Conservation (phyloP, 75 land plant genomes). For the Ceratopteris richardii region DNA sequence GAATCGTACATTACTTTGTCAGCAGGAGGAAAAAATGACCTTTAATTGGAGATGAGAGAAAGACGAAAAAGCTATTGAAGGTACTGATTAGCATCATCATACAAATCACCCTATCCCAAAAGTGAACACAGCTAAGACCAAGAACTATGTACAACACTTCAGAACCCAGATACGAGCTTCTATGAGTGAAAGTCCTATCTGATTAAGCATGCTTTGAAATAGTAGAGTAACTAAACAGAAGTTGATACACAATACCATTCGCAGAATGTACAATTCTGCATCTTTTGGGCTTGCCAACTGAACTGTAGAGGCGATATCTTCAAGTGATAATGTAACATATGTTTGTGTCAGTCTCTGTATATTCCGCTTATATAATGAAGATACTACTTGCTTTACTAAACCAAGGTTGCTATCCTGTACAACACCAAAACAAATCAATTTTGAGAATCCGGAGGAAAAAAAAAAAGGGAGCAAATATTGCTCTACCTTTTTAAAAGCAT, state of each 20-base stretch:
- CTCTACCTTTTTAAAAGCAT: slow-evolving; percentile 67
- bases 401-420: slow-evolving; percentile 92
- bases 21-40: too few species aligned
- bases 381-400: slow-evolving; percentile 85
- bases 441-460: slow-evolving; percentile 1
- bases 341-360: slow-evolving; percentile 96
- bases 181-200: too few species aligned
- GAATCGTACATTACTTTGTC: too few species aligned
- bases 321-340: slow-evolving; percentile 84
- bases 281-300: slow-evolving; percentile 79
- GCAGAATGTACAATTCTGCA: slow-evolving; percentile 94
- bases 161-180: too few species aligned
- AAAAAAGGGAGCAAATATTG: slow-evolving; percentile 11
- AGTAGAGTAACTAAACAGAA: too few species aligned
- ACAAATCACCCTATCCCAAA: too few species aligned
- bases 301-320: slow-evolving; percentile 89
- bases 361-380: slow-evolving; percentile 88
- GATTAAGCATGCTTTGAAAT: too few species aligned
- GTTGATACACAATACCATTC: slow-evolving; percentile 87
- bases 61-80: too few species aligned
- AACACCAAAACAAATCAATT: background rate
- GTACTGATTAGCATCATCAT: too few species aligned
- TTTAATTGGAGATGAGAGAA: too few species aligned
- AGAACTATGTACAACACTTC: too few species aligned
- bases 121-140: too few species aligned